These are phyloP conservation scores for Galium porrigens DNA, from an alignment of 305 asterid genomes.

Conservation along the genomic window DNA sequence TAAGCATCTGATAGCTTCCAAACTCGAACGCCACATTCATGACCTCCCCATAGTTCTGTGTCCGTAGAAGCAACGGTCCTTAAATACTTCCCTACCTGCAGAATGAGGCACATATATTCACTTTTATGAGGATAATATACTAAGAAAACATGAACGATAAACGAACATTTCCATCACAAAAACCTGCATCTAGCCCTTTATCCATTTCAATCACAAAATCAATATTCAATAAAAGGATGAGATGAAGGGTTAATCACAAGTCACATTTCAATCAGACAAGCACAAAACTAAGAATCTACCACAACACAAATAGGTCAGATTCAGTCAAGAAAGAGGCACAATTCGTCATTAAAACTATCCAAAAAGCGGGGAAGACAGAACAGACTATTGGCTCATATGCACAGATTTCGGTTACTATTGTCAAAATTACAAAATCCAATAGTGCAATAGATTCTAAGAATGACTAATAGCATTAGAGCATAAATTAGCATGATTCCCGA, in stretches of 20 bases:
- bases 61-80: conserved; percentile 72
- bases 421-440: too few species aligned
- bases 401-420: too few species aligned
- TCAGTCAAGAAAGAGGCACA: too few species aligned
- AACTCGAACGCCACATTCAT: conserved; percentile 78
- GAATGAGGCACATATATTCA: conserved; percentile 4
- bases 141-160: neutral
- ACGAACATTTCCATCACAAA: neutral
- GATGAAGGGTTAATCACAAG: neutral
- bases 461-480: too few species aligned
- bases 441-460: too few species aligned
- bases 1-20: conserved; percentile 70
- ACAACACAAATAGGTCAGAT: neutral
- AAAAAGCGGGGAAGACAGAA: too few species aligned
- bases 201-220: neutral
- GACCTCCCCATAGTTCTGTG: conserved; percentile 82
- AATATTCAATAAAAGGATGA: neutral
- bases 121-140: neutral
- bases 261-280: neutral
- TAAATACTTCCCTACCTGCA: conserved; percentile 67
- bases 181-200: neutral
- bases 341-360: too few species aligned
- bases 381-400: too few species aligned
- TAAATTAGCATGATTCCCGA: too few species aligned
- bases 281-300: neutral